These are phyloP conservation scores for Barbatosphaeria neglecta DNA, from an alignment of 495 filamentous ascomycete species.

Conservation along the genomic window DNA sequence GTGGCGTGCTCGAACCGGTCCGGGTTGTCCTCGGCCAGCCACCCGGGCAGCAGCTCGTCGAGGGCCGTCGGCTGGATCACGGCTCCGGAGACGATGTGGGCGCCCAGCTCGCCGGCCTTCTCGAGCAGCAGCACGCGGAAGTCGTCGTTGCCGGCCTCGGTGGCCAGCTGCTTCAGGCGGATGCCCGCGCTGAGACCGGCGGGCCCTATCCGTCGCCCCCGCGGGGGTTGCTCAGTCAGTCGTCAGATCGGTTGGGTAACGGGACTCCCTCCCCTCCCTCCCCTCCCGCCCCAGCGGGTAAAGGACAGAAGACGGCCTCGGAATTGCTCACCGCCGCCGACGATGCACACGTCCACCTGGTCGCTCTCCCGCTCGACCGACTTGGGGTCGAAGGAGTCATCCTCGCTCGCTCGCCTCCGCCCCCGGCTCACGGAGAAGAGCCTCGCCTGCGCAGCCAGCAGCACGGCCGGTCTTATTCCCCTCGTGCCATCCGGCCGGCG, in stretches of 20 bases:
- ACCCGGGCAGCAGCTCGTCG: constrained; percentile 86
- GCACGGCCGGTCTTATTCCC: background rate
- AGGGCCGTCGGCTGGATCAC: constrained; percentile 86
- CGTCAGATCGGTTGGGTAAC: too few relatives aligned
- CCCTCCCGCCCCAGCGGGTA: background rate
- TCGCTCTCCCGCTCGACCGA: constrained; percentile 77
- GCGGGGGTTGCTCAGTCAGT: background rate
- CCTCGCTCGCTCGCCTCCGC: constrained; percentile 2
- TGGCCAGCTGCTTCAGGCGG: constrained; percentile 88
- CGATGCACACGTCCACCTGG: constrained; percentile 90
- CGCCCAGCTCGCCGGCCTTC: constrained; percentile 90
- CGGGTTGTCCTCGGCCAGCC: constrained; percentile 78
- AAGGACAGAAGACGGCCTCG: constrained; percentile 2
- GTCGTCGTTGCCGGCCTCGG: constrained; percentile 89
- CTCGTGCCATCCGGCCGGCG: background rate
- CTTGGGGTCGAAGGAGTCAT: constrained; percentile 60
- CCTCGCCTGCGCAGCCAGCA: background rate
- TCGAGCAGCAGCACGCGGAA: constrained; percentile 88
- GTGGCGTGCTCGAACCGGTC: constrained; percentile 76
- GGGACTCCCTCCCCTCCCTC: too few relatives aligned
- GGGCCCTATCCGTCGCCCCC: constrained; percentile 43
- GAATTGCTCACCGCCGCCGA: constrained; percentile 76
- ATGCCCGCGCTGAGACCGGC: constrained; percentile 90
- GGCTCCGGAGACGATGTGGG: constrained; percentile 91
- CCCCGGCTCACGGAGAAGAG: background rate